phyloP scores from a whole-genome alignment of 768 basidiomycete species.

The Lentinula sp. region DNA sequence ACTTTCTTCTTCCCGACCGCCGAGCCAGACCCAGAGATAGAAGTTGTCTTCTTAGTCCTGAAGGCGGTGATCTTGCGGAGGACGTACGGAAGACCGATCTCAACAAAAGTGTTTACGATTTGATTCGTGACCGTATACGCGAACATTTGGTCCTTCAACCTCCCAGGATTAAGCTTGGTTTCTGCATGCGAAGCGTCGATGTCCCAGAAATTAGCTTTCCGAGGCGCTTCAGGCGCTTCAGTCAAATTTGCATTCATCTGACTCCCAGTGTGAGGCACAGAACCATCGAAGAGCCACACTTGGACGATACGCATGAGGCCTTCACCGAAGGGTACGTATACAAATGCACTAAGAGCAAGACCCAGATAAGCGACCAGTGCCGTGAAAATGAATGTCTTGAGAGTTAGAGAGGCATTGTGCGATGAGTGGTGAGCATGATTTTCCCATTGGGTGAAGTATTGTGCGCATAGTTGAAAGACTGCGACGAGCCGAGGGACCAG shows the following conservation, averaged over 20 bases:
- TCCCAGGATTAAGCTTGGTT: conserved; percentile 55
- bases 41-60: conserved; percentile 34
- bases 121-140: conserved; percentile 91
- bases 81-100: conserved; percentile 78
- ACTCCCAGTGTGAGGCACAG: conserved; percentile 11
- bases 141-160: conserved; percentile 89
- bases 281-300: conserved; percentile 31
- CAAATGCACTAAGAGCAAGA: conserved; percentile 86
- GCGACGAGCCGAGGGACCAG: conserved; percentile 77
- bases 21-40: not conserved
- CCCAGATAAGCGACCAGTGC: conserved; percentile 89
- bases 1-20: conserved; percentile 9
- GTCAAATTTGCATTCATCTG: not conserved
- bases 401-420: conserved; percentile 73
- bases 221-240: not conserved
- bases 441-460: conserved; percentile 82
- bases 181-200: conserved; percentile 42
- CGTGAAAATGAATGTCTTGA: conserved; percentile 77
- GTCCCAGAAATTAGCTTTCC: conserved; percentile 35
- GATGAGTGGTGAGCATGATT: conserved; percentile 81
- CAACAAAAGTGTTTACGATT: conserved; percentile 68
- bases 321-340: conserved; percentile 93
- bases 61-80: conserved; percentile 51
- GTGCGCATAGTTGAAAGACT: conserved; percentile 65
- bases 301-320: conserved; percentile 64